Evolutionary conservation across 1,284 basidiomycete species (phyloP), one percentile per base, ranked within the genome.

Genomic region (Athelia psychrophila): DNA sequence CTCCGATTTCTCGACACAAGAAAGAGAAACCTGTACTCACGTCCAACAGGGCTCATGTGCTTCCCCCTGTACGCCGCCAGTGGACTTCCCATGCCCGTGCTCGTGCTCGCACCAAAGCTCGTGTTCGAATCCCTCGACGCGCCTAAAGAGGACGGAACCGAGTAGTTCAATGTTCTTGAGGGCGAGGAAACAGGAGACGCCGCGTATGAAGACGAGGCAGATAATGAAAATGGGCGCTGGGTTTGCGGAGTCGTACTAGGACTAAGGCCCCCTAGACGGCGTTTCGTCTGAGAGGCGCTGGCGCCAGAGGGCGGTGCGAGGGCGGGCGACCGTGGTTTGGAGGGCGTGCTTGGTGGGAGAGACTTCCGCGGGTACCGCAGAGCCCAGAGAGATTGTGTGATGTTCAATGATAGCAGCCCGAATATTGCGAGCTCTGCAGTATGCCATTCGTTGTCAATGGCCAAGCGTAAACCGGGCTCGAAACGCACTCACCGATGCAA

Each of bases 41-140:
- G 62, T 38, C 64, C 64, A 23, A 55, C 52, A 32, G 44, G 50
- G 45, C 40, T 52, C 19, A 52, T 53, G 32, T 63, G 61, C 45
- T 61, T 63, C 13, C 64, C 64, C 25, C 64, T 51, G 36, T 64
- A 64, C 19, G 63, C 60, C 19, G 60, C 61, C 19, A 65, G 56
- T n/a, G 64, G 62, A 42, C 38, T 42, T 16, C 38, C 38, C 16
- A 22, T 22, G 6, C 38, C 38, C 38, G 38, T 22, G 16, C 38
- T 22, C 20, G 38, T 42, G 20, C 38, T 42, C 27, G 27, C 27
- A 30, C 27, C 27, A 30, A 30, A 30, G n/a, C 38, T 42, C 8
- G n/a, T 22, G n/a, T 18, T 18, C 9, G 60, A 64, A 0, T 45
- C 50, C 16, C 52, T 48, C 2, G 52, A 33, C n/a, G 53, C 25